Base-by-base conservation (phyloP, 169 alveolate species). In the Eimeria brunetti region DNA sequence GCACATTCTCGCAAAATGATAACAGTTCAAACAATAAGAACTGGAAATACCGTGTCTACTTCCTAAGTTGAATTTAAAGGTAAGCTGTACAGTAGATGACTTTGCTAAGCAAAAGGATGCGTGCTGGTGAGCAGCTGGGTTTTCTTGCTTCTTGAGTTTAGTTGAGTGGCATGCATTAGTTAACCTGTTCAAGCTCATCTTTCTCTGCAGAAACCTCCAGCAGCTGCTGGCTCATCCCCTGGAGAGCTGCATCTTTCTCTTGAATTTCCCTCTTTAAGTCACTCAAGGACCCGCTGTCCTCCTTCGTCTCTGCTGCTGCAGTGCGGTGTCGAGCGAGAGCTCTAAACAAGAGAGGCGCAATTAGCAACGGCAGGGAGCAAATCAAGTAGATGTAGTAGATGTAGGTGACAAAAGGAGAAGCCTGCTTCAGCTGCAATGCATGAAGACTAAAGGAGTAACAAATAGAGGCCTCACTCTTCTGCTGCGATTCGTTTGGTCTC, bases 171-270 rank as follows among this genome's bases (percentile, higher is more conserved):
- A 20, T 22, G 75, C 75, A n/a, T 38, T 6, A 36, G 33, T 8
- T 36, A 16, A 86, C 93, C 93, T 86, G 84, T 14, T 62, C 80
- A 38, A 64, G 38, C 16, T 86, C 83, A 51, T 86, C 93, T 41
- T 64, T 67, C 62, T 86, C 93, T 53, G 93, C 83, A 27, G 91
- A 84, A 56, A 84, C 76, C 91, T 84, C 91, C 33, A 84, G 33
- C 22, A 84, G 76, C 38, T 84, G 91, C 78, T 58, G 73, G 33
- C 91, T 84, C 58, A 84, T 84, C 56, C 91, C 76, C 56, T 84
- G 78, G 8, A 84, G 75, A 2, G 91, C 91, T 0, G 91, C 76
- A 27, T 84, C 76, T 27, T 84, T 84, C 30, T 84, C 91, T 69
- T 84, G 30, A 27, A 84, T 53, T 53, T 84, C 91, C 16, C 56